phyloP scores from a whole-genome alignment of 768 basidiomycete species.

The Suillus placidus region DNA sequence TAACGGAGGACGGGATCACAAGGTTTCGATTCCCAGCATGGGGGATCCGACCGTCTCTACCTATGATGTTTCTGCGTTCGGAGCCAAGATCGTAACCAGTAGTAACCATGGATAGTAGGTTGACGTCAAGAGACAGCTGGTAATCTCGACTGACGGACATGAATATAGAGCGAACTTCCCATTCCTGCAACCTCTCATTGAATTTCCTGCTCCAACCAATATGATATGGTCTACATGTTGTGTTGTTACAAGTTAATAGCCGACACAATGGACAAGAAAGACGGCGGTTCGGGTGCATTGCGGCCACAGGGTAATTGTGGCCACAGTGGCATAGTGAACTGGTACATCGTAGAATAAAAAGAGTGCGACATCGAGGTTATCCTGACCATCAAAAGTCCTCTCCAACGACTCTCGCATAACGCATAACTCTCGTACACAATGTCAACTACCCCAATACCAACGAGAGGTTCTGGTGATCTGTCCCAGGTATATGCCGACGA shows the following conservation, averaged over 20 bases:
- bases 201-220: neutral
- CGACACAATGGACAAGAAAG: conserved; percentile 1
- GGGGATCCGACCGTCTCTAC: neutral
- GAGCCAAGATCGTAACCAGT: neutral
- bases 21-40: neutral
- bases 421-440: neutral
- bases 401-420: neutral
- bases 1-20: neutral
- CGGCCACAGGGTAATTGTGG: neutral
- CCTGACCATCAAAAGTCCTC: neutral
- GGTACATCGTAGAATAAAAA: neutral
- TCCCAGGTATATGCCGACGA: conserved; percentile 19
- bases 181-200: neutral
- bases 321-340: neutral
- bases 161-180: neutral
- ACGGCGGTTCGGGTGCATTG: neutral
- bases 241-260: neutral
- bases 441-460: conserved; percentile 3
- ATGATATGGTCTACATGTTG: neutral
- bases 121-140: neutral
- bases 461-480: neutral
- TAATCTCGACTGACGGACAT: conserved; percentile 2
- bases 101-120: neutral
- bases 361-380: neutral
- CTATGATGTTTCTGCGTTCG: neutral